Evolutionary conservation across 202 grass and related monocot species (phyloP).

Genomic region (Elaeis oleifera): DNA sequence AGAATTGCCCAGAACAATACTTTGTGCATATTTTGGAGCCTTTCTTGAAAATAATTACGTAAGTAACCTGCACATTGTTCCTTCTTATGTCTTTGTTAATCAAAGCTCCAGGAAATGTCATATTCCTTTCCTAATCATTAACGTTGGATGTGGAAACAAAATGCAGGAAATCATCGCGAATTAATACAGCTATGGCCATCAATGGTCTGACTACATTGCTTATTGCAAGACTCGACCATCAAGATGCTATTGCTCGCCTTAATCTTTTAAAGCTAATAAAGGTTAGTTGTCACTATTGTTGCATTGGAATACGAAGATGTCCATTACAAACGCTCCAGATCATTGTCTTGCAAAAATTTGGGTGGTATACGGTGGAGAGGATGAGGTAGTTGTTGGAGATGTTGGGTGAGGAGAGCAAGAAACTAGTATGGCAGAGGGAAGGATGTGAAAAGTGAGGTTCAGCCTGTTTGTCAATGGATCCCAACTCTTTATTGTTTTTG

Average conservation of each 20-base stretch:
- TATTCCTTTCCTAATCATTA: not conserved
- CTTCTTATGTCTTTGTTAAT: not conserved
- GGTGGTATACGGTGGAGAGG: no score
- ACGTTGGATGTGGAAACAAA: constrained; percentile 2
- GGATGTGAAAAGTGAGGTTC: no score
- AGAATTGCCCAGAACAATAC: constrained; percentile 89
- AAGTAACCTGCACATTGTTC: constrained; percentile 30
- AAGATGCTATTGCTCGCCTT: constrained; percentile 88
- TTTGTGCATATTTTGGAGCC: constrained; percentile 85
- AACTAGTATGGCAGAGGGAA: no score
- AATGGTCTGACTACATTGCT: constrained; percentile 93
- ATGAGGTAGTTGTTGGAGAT: no score
- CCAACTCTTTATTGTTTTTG: no score
- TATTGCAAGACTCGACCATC: constrained; percentile 84
- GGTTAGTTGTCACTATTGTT: constrained; percentile 31
- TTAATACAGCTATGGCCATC: constrained; percentile 91
- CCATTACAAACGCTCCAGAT: no score
- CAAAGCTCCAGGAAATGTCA: not conserved
- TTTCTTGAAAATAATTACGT: constrained; percentile 99
- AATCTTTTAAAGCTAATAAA: constrained; percentile 98
- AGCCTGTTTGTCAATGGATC: no score
- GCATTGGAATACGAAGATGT: not conserved
- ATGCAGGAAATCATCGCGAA: constrained; percentile 80
- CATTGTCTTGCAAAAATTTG: no score
- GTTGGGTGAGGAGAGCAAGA: no score